phyloP scores from a whole-genome alignment of 2,329 filamentous ascomycete genomes.

The Aspergillus carbonarius region DNA sequence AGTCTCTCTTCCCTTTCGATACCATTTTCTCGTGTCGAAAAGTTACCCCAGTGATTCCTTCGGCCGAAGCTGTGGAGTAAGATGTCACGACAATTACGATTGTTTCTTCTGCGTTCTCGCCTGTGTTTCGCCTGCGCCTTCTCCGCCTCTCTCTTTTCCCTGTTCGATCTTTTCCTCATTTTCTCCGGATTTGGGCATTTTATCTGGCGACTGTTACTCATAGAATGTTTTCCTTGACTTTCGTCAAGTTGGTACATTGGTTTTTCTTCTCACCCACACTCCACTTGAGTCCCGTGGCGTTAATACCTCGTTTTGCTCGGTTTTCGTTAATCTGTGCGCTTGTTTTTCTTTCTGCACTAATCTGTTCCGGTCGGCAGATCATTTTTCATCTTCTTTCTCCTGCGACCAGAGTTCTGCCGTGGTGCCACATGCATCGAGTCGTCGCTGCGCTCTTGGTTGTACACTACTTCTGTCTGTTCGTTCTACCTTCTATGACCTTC shows the following conservation, averaged over 20 bases:
- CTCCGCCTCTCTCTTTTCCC: constrained; percentile 30
- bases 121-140: constrained; percentile 22
- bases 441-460: constrained; percentile 9
- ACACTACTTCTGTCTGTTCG: constrained; percentile 4
- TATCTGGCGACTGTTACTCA: constrained; percentile 37
- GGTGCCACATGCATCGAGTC: background rate
- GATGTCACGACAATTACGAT: constrained; percentile 41
- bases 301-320: constrained; percentile 26
- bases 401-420: constrained; percentile 8
- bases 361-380: constrained; percentile 25
- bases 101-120: constrained; percentile 33
- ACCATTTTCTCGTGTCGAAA: constrained; percentile 20
- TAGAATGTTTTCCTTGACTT: constrained; percentile 37
- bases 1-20: constrained; percentile 14
- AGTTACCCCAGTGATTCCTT: constrained; percentile 18
- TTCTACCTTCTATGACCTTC: constrained; percentile 10
- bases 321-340: constrained; percentile 27
- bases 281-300: constrained; percentile 26
- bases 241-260: constrained; percentile 34
- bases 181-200: constrained; percentile 36
- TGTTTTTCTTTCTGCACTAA: constrained; percentile 26
- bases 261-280: constrained; percentile 18
- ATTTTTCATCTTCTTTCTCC: constrained; percentile 14
- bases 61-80: constrained; percentile 17
- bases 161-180: constrained; percentile 29